These are phyloP conservation scores for Thielaviopsis populi DNA, from an alignment of 2,329 filamentous ascomycete genomes.

Conservation along the genomic window DNA sequence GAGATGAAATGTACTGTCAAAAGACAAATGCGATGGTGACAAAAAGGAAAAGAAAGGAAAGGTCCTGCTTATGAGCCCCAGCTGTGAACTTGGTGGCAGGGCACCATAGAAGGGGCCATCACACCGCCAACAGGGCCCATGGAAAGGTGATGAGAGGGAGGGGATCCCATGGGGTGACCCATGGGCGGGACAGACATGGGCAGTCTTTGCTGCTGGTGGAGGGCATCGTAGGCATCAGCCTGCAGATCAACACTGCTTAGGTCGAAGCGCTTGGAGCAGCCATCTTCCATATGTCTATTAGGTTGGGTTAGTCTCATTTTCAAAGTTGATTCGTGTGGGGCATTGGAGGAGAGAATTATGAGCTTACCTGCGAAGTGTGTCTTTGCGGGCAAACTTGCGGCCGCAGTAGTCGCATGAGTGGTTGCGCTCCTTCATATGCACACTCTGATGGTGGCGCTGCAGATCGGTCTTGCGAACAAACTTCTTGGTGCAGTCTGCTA, in stretches of 20 bases:
- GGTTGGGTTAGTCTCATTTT: conserved; percentile 7
- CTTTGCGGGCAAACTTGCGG: conserved; percentile 60
- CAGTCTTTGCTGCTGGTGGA: conserved; percentile 10
- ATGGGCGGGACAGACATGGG: conserved; percentile 1
- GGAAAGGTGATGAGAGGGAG: conserved; percentile 1
- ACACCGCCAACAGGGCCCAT: conserved; percentile 8
- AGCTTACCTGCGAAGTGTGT: conserved; percentile 62
- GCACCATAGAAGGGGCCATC: conserved; percentile 5
- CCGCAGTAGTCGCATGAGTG: conserved; percentile 57
- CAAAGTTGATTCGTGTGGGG: neutral
- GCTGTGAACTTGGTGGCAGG: conserved; percentile 4
- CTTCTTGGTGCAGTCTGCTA: conserved; percentile 51
- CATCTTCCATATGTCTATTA: conserved; percentile 58
- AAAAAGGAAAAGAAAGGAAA: neutral
- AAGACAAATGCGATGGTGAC: neutral
- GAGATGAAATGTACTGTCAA: neutral
- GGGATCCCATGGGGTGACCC: conserved; percentile 5
- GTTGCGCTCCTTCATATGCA: conserved; percentile 59
- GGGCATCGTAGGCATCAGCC: conserved; percentile 20
- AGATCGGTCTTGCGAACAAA: conserved; percentile 79
- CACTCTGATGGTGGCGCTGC: conserved; percentile 44
- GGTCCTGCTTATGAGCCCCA: conserved; percentile 2
- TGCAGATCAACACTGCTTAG: conserved; percentile 37
- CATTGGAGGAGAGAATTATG: neutral
- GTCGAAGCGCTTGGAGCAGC: conserved; percentile 54